Evolutionary conservation across 2,329 filamentous ascomycete species (phyloP), one percentile per base, ranked within the genome.

Genomic region (Clonostachys byssicola): DNA sequence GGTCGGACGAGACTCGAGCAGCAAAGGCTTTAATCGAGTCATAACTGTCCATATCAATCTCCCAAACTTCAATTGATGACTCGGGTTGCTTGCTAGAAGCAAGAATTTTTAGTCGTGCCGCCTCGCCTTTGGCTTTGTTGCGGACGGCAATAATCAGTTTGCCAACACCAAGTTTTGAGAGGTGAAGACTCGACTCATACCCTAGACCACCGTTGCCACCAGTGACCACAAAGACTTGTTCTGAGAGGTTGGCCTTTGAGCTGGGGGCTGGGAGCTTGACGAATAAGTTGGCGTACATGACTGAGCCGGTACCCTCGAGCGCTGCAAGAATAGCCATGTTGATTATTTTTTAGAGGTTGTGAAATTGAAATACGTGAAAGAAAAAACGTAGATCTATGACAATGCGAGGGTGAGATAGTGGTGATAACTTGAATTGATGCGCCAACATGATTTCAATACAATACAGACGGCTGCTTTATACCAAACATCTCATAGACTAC

Each of bases 121-220:
- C 47, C 30, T 50, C 34, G 6, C 48, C 48, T 18, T 43, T 43
- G 10, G 34, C 14, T 7, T 36, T 30, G 23, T 36, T 46, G 8
- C 48, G 42, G 2, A 49, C 47, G 12, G 59, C 67, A 40, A 73
- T 57, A 39, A 73, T 67, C 23, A 73, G 56, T n/a, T 60, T 59
- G 10, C 60, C 58, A 14, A 54, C 53, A 6, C 61, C 56, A 10
- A 70, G 60, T 6, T 57, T 57, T n/a, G 59, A 55, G 43, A 67
- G 60, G 45, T 71, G 63, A 14, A 60, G 58, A 6, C 65, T 61
- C 8, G 66, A 64, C 51, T 71, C 68, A n/a, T 63, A 53, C 5
- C 68, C 68, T 2, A 71, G 54, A 7, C 68, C 67, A 20, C 52
- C 56, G 48, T 70, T 72, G 39, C 62, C 59, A 23, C 68, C 68